Conservation (phyloP, 2,329 filamentous ascomycete species). For the Nectriaceae sp. region DNA sequence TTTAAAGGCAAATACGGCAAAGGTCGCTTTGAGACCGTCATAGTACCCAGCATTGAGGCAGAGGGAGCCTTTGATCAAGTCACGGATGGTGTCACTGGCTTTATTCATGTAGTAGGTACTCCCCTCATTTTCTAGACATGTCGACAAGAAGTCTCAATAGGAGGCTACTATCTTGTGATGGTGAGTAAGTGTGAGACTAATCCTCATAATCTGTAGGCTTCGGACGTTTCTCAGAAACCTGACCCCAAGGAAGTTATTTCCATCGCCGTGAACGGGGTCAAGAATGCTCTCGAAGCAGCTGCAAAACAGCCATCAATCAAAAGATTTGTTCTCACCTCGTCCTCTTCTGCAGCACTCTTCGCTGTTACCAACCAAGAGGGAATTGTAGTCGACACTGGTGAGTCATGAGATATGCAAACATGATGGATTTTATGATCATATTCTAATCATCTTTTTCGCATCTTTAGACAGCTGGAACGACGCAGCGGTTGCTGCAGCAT, state of each 20-base stretch:
- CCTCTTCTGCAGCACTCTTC: slow-evolving; percentile 26
- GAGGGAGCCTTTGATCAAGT: slow-evolving; percentile 23
- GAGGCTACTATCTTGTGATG: neutral
- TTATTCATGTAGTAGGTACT: neutral
- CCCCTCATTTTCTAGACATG: neutral
- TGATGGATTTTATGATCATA: neutral
- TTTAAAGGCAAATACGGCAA: slow-evolving; percentile 31
- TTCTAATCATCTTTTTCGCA: slow-evolving; percentile 22
- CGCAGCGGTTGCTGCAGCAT: slow-evolving; percentile 26
- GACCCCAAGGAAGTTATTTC: slow-evolving; percentile 41
- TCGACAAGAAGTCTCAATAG: neutral
- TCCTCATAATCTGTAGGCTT: slow-evolving; percentile 22
- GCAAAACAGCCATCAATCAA: slow-evolving; percentile 32
- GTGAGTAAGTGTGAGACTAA: neutral
- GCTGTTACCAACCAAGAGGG: slow-evolving; percentile 14
- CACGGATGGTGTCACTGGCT: slow-evolving; percentile 18
- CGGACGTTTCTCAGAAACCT: slow-evolving; percentile 30
- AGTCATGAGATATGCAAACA: neutral
- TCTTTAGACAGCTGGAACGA: slow-evolving; percentile 40
- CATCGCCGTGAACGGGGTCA: slow-evolving; percentile 25
- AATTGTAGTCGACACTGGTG: slow-evolving; percentile 9
- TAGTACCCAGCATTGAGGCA: slow-evolving; percentile 34
- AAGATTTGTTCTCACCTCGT: slow-evolving; percentile 43
- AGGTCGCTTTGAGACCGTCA: slow-evolving; percentile 31
- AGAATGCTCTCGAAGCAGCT: slow-evolving; percentile 33